Percentiles rank a stretch among this genome's conserved stretches.
Conservation (phyloP, 331 rosid species). For the Saraca asoca region DNA sequence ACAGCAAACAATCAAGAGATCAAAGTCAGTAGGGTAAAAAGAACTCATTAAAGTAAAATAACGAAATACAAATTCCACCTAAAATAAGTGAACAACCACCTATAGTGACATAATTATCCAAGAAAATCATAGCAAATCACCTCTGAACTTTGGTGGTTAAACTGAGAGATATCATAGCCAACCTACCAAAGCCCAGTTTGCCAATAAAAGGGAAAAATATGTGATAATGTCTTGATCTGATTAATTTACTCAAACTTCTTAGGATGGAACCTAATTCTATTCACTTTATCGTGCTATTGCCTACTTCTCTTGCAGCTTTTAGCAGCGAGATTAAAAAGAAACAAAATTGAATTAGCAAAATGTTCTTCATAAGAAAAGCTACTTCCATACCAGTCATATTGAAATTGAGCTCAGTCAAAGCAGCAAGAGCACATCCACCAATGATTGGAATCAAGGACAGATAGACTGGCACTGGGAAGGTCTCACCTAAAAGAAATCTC, state of each 20-base stretch:
- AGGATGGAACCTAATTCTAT: not conserved
- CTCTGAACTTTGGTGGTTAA: not conserved
- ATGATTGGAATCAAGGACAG: constrained; percentile 81
- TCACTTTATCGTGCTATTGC: constrained; percentile 3
- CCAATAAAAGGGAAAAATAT: constrained; percentile 1
- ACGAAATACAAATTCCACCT: constrained; percentile 9
- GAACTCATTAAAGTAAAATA: constrained; percentile 18
- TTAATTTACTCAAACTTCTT: not conserved
- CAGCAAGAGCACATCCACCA: constrained; percentile 92
- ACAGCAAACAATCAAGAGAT: constrained; percentile 24
- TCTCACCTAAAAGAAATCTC: constrained; percentile 76
- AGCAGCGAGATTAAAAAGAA: constrained; percentile 1
- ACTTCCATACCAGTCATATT: constrained; percentile 70
- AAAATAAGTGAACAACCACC: too few relatives aligned
- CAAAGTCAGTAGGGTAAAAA: constrained; percentile 28
- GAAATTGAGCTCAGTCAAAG: constrained; percentile 89
- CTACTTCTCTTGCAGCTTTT: not conserved
- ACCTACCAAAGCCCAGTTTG: constrained; percentile 3
- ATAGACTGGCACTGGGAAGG: constrained; percentile 71
- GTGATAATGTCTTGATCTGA: not conserved
- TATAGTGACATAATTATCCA: constrained; percentile 1
- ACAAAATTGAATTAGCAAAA: not conserved
- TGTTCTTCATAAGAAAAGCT: not conserved
- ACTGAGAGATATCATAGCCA: not conserved
- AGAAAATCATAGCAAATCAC: constrained; percentile 10